Evolutionary conservation across 441 rosid genomes (phyloP), one percentile per base, ranked within the genome.

Genomic region (Jatropha multifida): DNA sequence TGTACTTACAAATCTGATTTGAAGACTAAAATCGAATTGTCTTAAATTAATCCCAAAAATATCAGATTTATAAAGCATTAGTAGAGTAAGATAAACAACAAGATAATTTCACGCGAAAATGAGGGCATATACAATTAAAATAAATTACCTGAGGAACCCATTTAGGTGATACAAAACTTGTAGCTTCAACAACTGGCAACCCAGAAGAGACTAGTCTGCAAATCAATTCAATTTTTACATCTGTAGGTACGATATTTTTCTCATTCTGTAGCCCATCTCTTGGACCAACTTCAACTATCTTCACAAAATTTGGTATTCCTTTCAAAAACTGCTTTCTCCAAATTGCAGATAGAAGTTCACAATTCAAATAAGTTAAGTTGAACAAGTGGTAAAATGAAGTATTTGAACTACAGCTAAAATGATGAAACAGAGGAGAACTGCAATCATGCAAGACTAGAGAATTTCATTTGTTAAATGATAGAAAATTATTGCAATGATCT

Each of bases 281-380:
- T 3, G 98, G 97, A 86, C 98, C 99, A 76, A 92, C 98, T 90
- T 96, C 99, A 71, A 96, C 98, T 68, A 96, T 90, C 94, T 96
- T 96, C 88, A 96, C 99, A 89, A 82, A 90, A 70, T 83, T 86
- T 2, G 97, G 98, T 15, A 92, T 78, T 20, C 85, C 95, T 80
- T 66, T 83, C 82, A 89, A 74, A 82, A 90, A 81, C 98, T 92
- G 84, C 67, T 78, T 65, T 59, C 67, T 37, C 71, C 77, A 79
- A 69, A 71, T 42, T 61, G 54, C 66, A 60, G 7, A 69, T 27
- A 76, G 46, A 15, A 75, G 18, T 55, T 27, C 10, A 65, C 20
- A 68, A 48, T 56, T 7, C 9, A 52, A 76, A 49, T 76, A 59
- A 23, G 46, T 12, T 58, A 37, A 32, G 62, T 38, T 23, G 14